phyloP scores from a whole-genome alignment of 352 stramenopile species.

The Phytophthora melonis region DNA sequence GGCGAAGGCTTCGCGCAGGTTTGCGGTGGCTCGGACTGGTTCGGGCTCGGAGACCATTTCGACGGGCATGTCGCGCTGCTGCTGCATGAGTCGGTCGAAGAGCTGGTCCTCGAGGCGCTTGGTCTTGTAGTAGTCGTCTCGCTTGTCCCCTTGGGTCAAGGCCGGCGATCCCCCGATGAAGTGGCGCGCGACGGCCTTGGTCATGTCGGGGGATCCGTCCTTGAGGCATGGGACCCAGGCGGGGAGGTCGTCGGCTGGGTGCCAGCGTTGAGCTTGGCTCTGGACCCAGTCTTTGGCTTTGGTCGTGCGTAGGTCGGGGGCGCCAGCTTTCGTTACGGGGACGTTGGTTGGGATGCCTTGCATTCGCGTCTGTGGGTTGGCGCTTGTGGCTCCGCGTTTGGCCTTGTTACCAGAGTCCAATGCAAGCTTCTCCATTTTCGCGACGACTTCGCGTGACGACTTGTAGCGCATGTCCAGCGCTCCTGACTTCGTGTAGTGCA shows the following conservation, averaged over 20 bases:
- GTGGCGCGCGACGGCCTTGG: constrained; percentile 30
- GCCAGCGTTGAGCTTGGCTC: constrained; percentile 34
- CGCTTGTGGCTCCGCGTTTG: background rate
- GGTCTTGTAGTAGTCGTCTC: constrained; percentile 38
- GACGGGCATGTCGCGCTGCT: constrained; percentile 23
- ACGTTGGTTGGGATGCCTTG: constrained; percentile 22
- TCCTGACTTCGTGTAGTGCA: constrained; percentile 37
- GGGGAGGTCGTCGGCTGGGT: constrained; percentile 56
- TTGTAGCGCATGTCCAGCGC: constrained; percentile 42
- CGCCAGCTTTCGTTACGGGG: constrained; percentile 35
- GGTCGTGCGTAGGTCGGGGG: constrained; percentile 34
- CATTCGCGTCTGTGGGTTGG: background rate
- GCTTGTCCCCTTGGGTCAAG: constrained; percentile 21
- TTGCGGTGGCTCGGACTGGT: constrained; percentile 21
- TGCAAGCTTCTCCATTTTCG: constrained; percentile 31
- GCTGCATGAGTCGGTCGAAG: constrained; percentile 29
- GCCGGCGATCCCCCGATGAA: constrained; percentile 36
- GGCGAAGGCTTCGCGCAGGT: constrained; percentile 29
- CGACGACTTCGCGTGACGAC: constrained; percentile 29
- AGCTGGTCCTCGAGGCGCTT: constrained; percentile 18
- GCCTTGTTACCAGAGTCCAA: constrained; percentile 12
- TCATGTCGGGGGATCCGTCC: constrained; percentile 44
- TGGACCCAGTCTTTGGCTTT: constrained; percentile 4
- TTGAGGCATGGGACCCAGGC: constrained; percentile 74
- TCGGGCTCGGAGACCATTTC: constrained; percentile 24